Conservation (phyloP, 2,329 filamentous ascomycete species). For the Macrophomina phaseolina region DNA sequence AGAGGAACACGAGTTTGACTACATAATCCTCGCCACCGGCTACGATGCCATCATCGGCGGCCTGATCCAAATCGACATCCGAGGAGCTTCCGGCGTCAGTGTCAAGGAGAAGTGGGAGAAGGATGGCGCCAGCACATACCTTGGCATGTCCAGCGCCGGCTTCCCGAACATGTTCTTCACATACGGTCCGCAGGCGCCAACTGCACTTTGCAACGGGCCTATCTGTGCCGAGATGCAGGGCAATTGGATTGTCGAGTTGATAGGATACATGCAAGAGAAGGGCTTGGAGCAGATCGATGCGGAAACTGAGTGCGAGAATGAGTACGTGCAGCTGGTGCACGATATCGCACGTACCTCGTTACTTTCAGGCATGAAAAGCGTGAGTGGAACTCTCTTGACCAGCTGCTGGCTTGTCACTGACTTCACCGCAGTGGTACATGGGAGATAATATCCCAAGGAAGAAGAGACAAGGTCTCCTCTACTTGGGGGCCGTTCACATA, state of each 20-base stretch:
- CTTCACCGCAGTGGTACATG: conserved; percentile 55
- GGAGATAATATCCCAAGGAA: conserved; percentile 63
- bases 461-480: conserved; percentile 58
- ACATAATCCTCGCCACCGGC: conserved; percentile 55
- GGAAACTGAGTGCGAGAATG: conserved; percentile 50
- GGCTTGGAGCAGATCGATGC: conserved; percentile 59
- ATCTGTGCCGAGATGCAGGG: conserved; percentile 62
- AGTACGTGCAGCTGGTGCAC: conserved; percentile 59
- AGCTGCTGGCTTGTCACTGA: not conserved
- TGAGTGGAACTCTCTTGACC: conserved; percentile 19
- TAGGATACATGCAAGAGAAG: conserved; percentile 56
- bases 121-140: conserved; percentile 36
- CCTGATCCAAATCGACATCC: conserved; percentile 45
- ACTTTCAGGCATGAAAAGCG: conserved; percentile 55
- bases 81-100: conserved; percentile 34
- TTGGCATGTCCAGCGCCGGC: conserved; percentile 46
- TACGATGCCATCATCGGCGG: conserved; percentile 50
- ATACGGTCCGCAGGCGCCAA: conserved; percentile 61
- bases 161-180: conserved; percentile 54
- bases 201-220: conserved; percentile 63
- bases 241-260: conserved; percentile 59
- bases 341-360: conserved; percentile 54
- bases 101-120: conserved; percentile 29
- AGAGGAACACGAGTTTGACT: conserved; percentile 57
- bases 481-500: conserved; percentile 42